Evolutionary conservation across 768 basidiomycete species (phyloP), one percentile per base, ranked within the genome.

Genomic region (Suillus alpinus): DNA sequence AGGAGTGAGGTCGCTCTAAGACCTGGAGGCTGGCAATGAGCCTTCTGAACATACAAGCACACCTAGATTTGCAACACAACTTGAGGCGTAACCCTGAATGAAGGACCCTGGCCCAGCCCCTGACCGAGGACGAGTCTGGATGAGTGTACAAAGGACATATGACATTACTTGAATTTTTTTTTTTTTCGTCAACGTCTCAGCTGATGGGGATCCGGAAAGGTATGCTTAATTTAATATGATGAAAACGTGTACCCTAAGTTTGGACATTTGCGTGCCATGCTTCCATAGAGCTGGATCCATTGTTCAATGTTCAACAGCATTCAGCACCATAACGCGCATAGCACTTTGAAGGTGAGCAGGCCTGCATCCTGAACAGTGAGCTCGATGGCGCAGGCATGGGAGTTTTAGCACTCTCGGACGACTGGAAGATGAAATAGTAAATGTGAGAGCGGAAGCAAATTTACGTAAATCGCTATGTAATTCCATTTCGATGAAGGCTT

Each of bases 381-480:
- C n/a, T n/a, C n/a, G n/a, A 26, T 26, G 26, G 26, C 26, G 26
- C 26, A 26, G 26, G 26, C 3, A 41, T 41, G 40, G 40, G 18
- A 41, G 18, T 41, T 43, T 43, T n/a, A 36, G 10, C 16, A 16
- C 39, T 16, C 39, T 36, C 34, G 34, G 34, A 36, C 34, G 10
- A 36, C 9, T 36, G 41, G 20, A 20, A 44, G 12, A 46, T 43
- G 23, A 46, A 46, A 46, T 7, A 13, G 44, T 49, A 18, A 49
- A 49, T 49, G 49, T 50, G 49, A 50, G 49, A 36, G 41, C 47
- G 60, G 60, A 61, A 58, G 57, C 44, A 58, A 43, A 51, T 0
- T 61, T 61, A 61, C 26, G 46, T 61, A 61, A 61, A 26, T 2
- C 47, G 6, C 29, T 26, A 29, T 34, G 44, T 50, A 61, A 50